Conservation (phyloP, 129 eudicot species). For the Smallanthus sonchifolius region DNA sequence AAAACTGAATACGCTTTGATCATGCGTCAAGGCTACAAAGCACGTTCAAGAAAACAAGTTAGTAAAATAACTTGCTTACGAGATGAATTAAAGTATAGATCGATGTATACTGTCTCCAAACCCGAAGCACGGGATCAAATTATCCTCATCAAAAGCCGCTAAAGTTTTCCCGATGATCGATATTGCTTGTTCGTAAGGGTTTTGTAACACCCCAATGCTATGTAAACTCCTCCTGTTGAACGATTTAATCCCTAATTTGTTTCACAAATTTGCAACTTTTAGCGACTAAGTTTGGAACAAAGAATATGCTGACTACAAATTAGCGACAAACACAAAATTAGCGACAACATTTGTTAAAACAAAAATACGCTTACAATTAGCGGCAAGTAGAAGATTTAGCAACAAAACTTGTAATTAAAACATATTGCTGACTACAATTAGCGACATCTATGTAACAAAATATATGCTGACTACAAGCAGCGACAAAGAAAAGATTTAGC, state of each 20-base stretch:
- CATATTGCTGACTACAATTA: not conserved
- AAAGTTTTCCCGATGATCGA: conserved; percentile 64
- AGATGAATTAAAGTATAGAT: not conserved
- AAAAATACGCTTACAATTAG: not conserved
- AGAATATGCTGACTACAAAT: not conserved
- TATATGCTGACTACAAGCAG: not conserved
- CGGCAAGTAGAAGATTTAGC: too few relatives aligned
- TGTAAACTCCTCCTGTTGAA: conserved; percentile 58
- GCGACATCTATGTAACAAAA: not conserved
- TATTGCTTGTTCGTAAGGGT: conserved; percentile 82
- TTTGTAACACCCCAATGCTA: conserved; percentile 40
- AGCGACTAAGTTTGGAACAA: not conserved
- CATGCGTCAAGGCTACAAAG: conserved; percentile 68
- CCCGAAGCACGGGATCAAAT: conserved; percentile 72
- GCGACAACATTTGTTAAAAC: not conserved
- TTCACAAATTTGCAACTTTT: not conserved
- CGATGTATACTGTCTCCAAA: conserved; percentile 64
- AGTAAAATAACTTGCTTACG: not conserved
- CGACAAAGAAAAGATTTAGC: too few relatives aligned
- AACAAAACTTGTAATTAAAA: not conserved
- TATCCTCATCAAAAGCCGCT: conserved; percentile 75
- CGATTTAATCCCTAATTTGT: conserved; percentile 44
- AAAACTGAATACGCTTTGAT: conserved; percentile 64
- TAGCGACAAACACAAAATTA: not conserved
- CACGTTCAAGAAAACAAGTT: not conserved